Evolutionary conservation across 331 rosid species (phyloP), one percentile per base, ranked within the genome.

Genomic region (Phaseolus coccineus): DNA sequence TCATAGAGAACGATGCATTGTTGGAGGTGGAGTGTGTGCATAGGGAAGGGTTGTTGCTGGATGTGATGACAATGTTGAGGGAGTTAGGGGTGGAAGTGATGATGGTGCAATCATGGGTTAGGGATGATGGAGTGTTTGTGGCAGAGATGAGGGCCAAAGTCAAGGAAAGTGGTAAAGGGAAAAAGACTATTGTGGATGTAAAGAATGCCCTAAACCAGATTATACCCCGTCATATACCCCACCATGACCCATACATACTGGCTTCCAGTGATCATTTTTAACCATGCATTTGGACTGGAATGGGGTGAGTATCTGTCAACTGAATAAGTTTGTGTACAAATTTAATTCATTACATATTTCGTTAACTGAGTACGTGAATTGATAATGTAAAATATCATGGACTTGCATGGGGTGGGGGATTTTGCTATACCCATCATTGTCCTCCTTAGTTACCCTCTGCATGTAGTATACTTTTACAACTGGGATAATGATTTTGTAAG

Each of bases 121-220:
- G 58, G 52, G 69, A 58, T 40, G 57, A 74, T 42, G 77, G 75
- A 33, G n/a, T 74, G 39, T 84, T 90, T 39, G 82, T 81, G 59
- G 94, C 90, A 33, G 85, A 88, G 59, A 71, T 91, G 0, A 83
- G 92, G 28, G 97, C 91, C 30, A 91, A 87, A 88, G 91, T 91
- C 70, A 91, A 80, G 84, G 91, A 85, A 28, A 76, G 80, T 46
- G 75, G 11, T 10, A 83, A 57, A n/a, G 92, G 92, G 62, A 88
- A 70, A 81, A 89, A 80, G 78, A 64, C 86, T 28, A 88, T 91
- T 76, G 76, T 90, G 84, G 94, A 90, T 70, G 94, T 90, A 66
- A 88, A 88, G 84, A 91, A 86, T 75, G 91, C 89, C 37, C 83
- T 91, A 59, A 85, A 84, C 51, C 87, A 85, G 67, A 83, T 90